Evolutionary conservation across 306 rosid species (phyloP).

Genomic region (Trifolium fragiferum): DNA sequence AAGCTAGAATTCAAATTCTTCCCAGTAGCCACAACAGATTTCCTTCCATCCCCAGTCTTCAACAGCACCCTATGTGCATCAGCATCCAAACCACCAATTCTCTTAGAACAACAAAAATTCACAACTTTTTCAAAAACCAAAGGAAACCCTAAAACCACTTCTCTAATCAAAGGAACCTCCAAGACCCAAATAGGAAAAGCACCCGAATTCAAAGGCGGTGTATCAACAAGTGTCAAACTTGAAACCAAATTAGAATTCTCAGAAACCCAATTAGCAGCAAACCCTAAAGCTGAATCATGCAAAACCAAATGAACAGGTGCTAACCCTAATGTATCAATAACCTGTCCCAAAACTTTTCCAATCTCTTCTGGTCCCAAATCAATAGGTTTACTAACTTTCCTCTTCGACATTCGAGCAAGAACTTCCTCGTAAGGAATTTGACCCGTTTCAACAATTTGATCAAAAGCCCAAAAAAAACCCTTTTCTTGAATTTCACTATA

Average conservation of each 20-base stretch:
- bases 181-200: constrained; percentile 75
- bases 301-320: constrained; percentile 88
- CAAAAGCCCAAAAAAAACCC: constrained; percentile 96
- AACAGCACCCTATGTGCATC: constrained; percentile 76
- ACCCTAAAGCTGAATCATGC: constrained; percentile 83
- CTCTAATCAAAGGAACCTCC: constrained; percentile 71
- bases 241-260: constrained; percentile 66
- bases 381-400: constrained; percentile 62
- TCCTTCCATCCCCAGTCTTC: constrained; percentile 70
- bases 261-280: constrained; percentile 69
- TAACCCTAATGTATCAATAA: constrained; percentile 61
- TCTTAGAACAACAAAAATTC: constrained; percentile 66
- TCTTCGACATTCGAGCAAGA: constrained; percentile 52
- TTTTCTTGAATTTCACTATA: constrained; percentile 74
- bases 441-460: constrained; percentile 89
- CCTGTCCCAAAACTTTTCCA: constrained; percentile 77
- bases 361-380: constrained; percentile 72
- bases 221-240: constrained; percentile 85
- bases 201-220: constrained; percentile 46
- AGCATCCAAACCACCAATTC: constrained; percentile 50
- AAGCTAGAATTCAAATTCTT: constrained; percentile 83
- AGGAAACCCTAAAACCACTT: constrained; percentile 64
- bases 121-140: constrained; percentile 56
- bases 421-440: constrained; percentile 90
- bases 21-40: constrained; percentile 70